Percentiles rank a stretch among this genome's conserved stretches.
Evolutionary conservation across 2,329 filamentous ascomycete genomes (phyloP).

Genomic region (Penicillium sp.): DNA sequence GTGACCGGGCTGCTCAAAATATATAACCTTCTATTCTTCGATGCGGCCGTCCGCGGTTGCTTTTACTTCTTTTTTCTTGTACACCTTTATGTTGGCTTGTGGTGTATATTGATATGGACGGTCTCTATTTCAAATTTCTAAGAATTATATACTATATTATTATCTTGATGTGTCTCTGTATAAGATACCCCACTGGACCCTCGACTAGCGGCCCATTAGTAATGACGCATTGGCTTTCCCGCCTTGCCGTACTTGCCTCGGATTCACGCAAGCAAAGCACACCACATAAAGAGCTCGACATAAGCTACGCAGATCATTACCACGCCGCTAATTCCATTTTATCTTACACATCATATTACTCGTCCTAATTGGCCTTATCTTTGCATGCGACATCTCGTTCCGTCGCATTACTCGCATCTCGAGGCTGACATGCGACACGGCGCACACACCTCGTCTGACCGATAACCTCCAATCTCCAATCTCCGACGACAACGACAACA

Average conservation of each 20-base stretch:
- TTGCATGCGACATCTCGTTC: neutral
- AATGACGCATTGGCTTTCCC: conserved; percentile 7
- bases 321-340: neutral
- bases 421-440: neutral
- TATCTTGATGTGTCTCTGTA: no score
- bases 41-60: neutral
- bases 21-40: neutral
- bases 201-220: neutral
- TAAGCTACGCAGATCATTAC: neutral
- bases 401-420: neutral
- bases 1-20: neutral
- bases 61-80: neutral
- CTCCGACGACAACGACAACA: neutral
- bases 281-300: neutral
- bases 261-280: neutral
- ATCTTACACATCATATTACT: neutral
- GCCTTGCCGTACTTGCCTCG: neutral
- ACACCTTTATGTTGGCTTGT: neutral
- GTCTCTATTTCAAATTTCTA: neutral
- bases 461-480: neutral
- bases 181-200: neutral
- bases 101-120: neutral
- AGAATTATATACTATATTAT: no score
- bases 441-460: neutral
- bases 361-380: neutral